phyloP scores from a whole-genome alignment of 306 rosid genomes.

The Coriaria nepalensis region DNA sequence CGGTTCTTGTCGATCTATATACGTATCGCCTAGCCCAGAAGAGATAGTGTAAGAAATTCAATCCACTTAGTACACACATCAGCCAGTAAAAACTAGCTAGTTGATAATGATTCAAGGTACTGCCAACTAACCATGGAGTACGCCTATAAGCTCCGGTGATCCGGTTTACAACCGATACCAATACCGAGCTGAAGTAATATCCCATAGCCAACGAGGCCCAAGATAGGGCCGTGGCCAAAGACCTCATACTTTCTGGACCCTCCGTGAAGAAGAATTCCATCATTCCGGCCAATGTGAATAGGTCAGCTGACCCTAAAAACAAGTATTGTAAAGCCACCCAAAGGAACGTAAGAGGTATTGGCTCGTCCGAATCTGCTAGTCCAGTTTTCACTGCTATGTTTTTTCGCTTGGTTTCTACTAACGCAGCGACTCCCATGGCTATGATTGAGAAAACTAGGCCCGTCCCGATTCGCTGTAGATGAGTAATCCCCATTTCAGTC shows the following conservation, averaged over 20 bases:
- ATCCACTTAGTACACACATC: slow-evolving; percentile 69
- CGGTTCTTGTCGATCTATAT: slow-evolving; percentile 31
- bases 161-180: slow-evolving; percentile 61
- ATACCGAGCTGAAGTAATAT: slow-evolving; percentile 68
- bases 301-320: slow-evolving; percentile 89
- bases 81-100: slow-evolving; percentile 85
- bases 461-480: slow-evolving; percentile 72
- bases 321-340: slow-evolving; percentile 86
- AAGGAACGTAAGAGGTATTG: slow-evolving; percentile 67
- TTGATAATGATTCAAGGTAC: slow-evolving; percentile 45
- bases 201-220: slow-evolving; percentile 95
- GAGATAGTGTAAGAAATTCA: slow-evolving; percentile 72
- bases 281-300: slow-evolving; percentile 76
- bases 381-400: slow-evolving; percentile 38
- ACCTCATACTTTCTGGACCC: slow-evolving; percentile 75
- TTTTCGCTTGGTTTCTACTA: slow-evolving; percentile 65
- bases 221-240: slow-evolving; percentile 82
- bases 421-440: slow-evolving; percentile 90
- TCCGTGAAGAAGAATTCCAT: slow-evolving; percentile 90
- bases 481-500: slow-evolving; percentile 71
- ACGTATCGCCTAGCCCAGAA: slow-evolving; percentile 62
- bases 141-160: slow-evolving; percentile 28
- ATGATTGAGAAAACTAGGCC: slow-evolving; percentile 61
- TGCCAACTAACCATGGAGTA: slow-evolving; percentile 64
- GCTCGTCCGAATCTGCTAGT: slow-evolving; percentile 28